phyloP scores from a whole-genome alignment of 495 filamentous ascomycete genomes.

The Terfezia claveryi region DNA sequence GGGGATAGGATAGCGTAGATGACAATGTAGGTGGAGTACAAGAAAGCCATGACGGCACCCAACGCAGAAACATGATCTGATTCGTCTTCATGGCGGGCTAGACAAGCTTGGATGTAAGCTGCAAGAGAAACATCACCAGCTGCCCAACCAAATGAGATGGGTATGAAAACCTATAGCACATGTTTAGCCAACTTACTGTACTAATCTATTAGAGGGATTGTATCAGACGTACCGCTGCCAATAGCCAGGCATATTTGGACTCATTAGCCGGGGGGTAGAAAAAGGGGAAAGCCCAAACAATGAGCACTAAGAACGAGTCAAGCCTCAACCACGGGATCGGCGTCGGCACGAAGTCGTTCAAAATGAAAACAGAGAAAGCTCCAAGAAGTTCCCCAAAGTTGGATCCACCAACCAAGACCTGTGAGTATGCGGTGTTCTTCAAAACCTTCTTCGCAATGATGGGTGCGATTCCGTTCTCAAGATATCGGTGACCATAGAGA shows the following conservation, averaged over 20 bases:
- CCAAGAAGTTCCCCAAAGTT: conserved; percentile 26
- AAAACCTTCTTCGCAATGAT: conserved; percentile 23
- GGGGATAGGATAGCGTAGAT: conserved; percentile 24
- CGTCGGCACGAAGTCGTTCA: conserved; percentile 22
- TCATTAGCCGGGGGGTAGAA: conserved; percentile 10
- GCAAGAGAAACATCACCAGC: conserved; percentile 26
- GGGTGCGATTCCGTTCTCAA: conserved; percentile 25
- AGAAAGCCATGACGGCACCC: conserved; percentile 28
- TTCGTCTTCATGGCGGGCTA: conserved; percentile 20
- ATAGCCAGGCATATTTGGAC: conserved; percentile 6
- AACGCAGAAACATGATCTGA: conserved; percentile 24
- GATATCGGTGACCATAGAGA: conserved; percentile 20
- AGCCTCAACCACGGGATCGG: conserved; percentile 25
- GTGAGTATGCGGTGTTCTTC: conserved; percentile 23
- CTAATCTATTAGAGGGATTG: neutral
- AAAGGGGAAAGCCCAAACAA: conserved; percentile 24
- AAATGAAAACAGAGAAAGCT: conserved; percentile 22
- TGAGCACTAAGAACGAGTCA: conserved; percentile 21
- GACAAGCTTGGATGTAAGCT: conserved; percentile 25
- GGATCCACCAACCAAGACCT: conserved; percentile 26
- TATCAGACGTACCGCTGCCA: neutral
- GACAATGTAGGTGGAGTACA: conserved; percentile 27
- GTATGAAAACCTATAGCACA: conserved; percentile 12
- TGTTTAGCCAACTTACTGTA: neutral
- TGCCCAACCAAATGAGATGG: conserved; percentile 28